A percentile compares a stretch with the other conserved stretches of the same genome.
These are phyloP conservation scores for Spiromastix sp. DNA, from an alignment of 2,329 filamentous ascomycete genomes.

Conservation along the genomic window DNA sequence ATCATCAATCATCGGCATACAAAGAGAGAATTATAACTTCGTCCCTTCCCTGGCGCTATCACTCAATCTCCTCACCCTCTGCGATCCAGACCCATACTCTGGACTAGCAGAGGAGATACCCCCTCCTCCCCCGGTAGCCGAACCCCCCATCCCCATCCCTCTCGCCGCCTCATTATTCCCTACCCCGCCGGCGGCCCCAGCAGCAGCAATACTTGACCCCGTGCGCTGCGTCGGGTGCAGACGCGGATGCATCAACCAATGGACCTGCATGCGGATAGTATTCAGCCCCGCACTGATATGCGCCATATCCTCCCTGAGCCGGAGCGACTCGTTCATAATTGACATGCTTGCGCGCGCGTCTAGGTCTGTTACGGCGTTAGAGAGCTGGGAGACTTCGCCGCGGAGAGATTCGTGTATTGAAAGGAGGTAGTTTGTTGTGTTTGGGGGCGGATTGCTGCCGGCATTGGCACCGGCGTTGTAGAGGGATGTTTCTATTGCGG, in stretches of 20 bases:
- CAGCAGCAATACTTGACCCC: slow-evolving; percentile 7
- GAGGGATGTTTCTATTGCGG: slow-evolving; percentile 12
- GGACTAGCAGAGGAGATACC: slow-evolving; percentile 14
- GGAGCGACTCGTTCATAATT: slow-evolving; percentile 52
- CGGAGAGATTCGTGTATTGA: slow-evolving; percentile 52
- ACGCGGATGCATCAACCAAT: slow-evolving; percentile 51
- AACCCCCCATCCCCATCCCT: slow-evolving; percentile 1
- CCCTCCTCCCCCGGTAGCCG: slow-evolving; percentile 12
- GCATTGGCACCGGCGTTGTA: slow-evolving; percentile 4
- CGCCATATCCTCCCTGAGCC: slow-evolving; percentile 51
- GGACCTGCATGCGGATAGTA: slow-evolving; percentile 49
- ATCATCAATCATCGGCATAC: too few species aligned
- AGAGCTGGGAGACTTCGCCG: slow-evolving; percentile 47
- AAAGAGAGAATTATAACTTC: slow-evolving; percentile 22
- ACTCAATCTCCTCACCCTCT: slow-evolving; percentile 25
- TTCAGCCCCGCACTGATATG: slow-evolving; percentile 51
- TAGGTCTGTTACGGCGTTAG: slow-evolving; percentile 45
- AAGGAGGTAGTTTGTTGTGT: slow-evolving; percentile 46
- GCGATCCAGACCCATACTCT: slow-evolving; percentile 12
- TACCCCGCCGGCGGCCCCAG: slow-evolving; percentile 10
- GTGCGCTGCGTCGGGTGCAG: slow-evolving; percentile 34
- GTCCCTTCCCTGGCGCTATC: slow-evolving; percentile 33
- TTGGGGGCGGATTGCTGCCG: slow-evolving; percentile 15
- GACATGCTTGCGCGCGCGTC: slow-evolving; percentile 53
- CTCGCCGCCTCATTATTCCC: neutral